Evolutionary conservation across 108 stramenopile genomes (phyloP), one percentile per base, ranked within the genome.

Genomic region (Aurantiochytrium sp.): DNA sequence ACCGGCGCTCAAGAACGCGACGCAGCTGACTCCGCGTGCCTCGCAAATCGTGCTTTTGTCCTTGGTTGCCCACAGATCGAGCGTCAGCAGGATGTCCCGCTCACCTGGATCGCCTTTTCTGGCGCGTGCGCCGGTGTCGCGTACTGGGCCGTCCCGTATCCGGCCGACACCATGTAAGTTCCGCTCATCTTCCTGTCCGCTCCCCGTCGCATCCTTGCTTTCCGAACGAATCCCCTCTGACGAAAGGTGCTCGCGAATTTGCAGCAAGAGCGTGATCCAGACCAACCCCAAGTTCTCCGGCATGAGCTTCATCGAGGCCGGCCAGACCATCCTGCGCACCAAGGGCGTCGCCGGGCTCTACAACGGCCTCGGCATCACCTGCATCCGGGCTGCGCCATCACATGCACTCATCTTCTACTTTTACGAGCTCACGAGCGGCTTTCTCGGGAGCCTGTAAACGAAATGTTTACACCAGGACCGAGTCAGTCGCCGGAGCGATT

Each of bases 331-430:
- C 30, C 2, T 81, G 42, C 45, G 42, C 42, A 27, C 39, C 1
- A 12, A 81, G 39, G 73, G 73, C 24, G 17, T 81, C 32, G 45
- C n/a, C 12, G 73, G 73, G 17, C 73, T 81, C 1, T 81, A 81
- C 73, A 81, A 81, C 2, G 73, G 73, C 24, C 45, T 81, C 12
- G 36, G 21, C 39, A 81, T 81, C 30, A 81, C 73, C 1, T 81
- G 73, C 39, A 48, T 81, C 8, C 73, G 73, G 6, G 73, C 73
- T 17, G 73, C 73, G 39, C 73, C 73, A 22, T 81, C 73, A 17
- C 73, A 81, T 81, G 73, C 73, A 27, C 45, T 81, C 24, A 81
- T 81, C 73, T 81, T 81, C 32, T 81, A 81, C 73, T 81, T 81
- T 48, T 81, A 81, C 30, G 73, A 81, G 73, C 45, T 81, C 24